A percentile compares a stretch with the other conserved stretches of the same genome.
Evolutionary conservation across 2,329 filamentous ascomycete genomes (phyloP).

Genomic region (Scedosporium dehoogii): DNA sequence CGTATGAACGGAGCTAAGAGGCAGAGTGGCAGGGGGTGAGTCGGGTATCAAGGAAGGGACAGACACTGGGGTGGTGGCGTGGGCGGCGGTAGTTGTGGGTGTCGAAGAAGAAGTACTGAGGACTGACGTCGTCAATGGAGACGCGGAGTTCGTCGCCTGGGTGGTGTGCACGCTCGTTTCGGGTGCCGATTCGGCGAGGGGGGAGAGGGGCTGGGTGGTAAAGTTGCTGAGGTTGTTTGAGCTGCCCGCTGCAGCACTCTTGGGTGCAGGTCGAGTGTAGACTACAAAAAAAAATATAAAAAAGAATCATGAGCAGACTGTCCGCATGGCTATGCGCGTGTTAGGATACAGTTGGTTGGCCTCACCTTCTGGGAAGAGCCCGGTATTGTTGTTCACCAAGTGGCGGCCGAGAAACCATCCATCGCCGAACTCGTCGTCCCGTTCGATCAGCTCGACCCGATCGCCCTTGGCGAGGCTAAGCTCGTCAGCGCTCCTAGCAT

Average conservation of each 20-base stretch:
- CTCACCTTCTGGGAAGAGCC: conserved; percentile 75
- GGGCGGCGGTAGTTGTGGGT: background rate
- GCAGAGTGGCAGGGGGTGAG: conserved; percentile 25
- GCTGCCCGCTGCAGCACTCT: conserved; percentile 21
- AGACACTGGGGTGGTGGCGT: background rate
- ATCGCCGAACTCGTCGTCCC: conserved; percentile 82
- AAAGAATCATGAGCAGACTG: conserved; percentile 10
- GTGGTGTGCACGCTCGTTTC: conserved; percentile 11
- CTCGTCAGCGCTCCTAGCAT: conserved; percentile 86
- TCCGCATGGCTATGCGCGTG: conserved; percentile 11
- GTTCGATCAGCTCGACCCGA: conserved; percentile 71
- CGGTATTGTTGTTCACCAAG: conserved; percentile 61
- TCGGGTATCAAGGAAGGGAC: conserved; percentile 12
- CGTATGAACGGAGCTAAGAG: conserved; percentile 30
- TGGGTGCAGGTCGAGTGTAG: conserved; percentile 51
- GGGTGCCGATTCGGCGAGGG: conserved; percentile 20
- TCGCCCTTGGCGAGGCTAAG: conserved; percentile 79
- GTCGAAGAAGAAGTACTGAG: background rate
- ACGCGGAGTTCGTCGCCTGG: conserved; percentile 14
- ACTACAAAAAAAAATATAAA: conserved; percentile 32
- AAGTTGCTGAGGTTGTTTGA: conserved; percentile 2
- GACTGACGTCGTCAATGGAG: conserved; percentile 10
- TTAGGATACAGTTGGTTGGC: conserved; percentile 12
- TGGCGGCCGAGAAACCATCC: conserved; percentile 77
- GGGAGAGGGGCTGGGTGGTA: conserved; percentile 19